A percentile compares a stretch with the other conserved stretches of the same genome.
Conservation (phyloP, 2,329 filamentous ascomycete genomes). For the Aureobasidium uvarum region DNA sequence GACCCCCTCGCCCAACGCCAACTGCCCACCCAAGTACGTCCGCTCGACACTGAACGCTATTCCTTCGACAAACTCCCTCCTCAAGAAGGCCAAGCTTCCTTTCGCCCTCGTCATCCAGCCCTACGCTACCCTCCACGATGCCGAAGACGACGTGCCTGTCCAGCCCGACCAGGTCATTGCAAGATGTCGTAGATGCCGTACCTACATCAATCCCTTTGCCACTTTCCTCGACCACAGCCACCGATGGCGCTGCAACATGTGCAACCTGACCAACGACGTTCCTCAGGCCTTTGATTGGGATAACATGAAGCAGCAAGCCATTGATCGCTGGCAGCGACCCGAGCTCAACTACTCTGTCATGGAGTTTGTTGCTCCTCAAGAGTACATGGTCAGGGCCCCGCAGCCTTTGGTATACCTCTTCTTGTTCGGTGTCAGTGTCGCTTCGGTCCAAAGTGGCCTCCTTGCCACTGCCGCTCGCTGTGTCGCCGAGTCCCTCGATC, state of each 20-base stretch:
- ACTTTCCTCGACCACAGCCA: conserved; percentile 96
- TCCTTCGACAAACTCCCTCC: conserved; percentile 83
- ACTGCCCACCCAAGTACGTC: conserved; percentile 90
- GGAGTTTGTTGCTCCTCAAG: conserved; percentile 95
- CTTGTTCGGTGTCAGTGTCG: conserved; percentile 90
- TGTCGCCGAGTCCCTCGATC: conserved; percentile 89
- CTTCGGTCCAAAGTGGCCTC: conserved; percentile 83
- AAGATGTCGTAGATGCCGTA: conserved; percentile 89
- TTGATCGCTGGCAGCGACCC: conserved; percentile 86
- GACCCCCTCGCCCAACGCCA: conserved; percentile 85
- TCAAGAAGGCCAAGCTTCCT: conserved; percentile 96
- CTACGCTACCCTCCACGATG: conserved; percentile 87
- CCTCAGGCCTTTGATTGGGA: conserved; percentile 99
- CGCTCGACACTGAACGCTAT: conserved; percentile 93
- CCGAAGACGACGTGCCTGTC: conserved; percentile 85
- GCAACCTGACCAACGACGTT: conserved; percentile 96
- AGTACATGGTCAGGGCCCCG: conserved; percentile 98
- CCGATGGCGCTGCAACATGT: conserved; percentile 99
- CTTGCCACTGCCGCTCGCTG: conserved; percentile 89
- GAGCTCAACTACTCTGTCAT: conserved; percentile 97
- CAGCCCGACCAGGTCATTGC: conserved; percentile 97
- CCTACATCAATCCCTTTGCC: conserved; percentile 97
- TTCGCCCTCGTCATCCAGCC: conserved; percentile 96
- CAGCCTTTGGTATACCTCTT: conserved; percentile 95
- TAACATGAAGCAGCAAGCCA: conserved; percentile 80